A percentile compares a stretch with the other conserved stretches of the same genome.
Conservation (phyloP, 192 early-diverging fungal genomes). For the Gonapodya prolifera region DNA sequence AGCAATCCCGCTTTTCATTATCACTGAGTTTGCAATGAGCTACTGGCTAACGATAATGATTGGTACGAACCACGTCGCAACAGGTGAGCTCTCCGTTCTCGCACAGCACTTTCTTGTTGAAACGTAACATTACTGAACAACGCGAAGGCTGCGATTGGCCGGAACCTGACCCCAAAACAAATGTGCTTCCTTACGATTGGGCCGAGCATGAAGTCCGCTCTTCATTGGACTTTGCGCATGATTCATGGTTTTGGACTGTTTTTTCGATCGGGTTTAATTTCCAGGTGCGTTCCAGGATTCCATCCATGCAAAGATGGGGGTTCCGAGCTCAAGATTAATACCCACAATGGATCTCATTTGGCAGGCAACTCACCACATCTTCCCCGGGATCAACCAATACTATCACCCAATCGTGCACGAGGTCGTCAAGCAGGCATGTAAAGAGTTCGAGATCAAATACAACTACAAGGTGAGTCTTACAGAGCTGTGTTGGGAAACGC, state of each 20-base stretch:
- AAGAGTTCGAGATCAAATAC: constrained; percentile 32
- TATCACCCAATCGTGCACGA: constrained; percentile 29
- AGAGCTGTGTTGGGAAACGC: neutral
- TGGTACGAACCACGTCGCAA: constrained; percentile 45
- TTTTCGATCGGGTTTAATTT: constrained; percentile 34
- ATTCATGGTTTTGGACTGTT: constrained; percentile 31
- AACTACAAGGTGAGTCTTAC: constrained; percentile 13
- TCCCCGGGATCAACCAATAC: constrained; percentile 36
- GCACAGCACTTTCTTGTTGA: no score
- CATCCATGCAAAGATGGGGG: neutral
- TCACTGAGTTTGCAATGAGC: constrained; percentile 30
- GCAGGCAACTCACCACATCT: constrained; percentile 33
- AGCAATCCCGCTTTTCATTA: constrained; percentile 21
- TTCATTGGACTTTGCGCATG: constrained; percentile 36
- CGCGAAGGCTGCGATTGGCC: neutral
- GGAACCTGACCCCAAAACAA: constrained; percentile 14
- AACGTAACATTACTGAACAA: no score
- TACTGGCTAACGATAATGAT: constrained; percentile 40
- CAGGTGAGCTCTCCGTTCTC: constrained; percentile 10
- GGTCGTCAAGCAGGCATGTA: constrained; percentile 32
- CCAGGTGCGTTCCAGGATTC: constrained; percentile 8
- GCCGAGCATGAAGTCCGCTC: constrained; percentile 25
- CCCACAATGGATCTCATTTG: neutral
- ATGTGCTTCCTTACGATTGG: constrained; percentile 35
- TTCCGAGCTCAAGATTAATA: neutral